These are phyloP conservation scores for Lepiota venenata DNA, from an alignment of 768 basidiomycete genomes.

Conservation along the genomic window DNA sequence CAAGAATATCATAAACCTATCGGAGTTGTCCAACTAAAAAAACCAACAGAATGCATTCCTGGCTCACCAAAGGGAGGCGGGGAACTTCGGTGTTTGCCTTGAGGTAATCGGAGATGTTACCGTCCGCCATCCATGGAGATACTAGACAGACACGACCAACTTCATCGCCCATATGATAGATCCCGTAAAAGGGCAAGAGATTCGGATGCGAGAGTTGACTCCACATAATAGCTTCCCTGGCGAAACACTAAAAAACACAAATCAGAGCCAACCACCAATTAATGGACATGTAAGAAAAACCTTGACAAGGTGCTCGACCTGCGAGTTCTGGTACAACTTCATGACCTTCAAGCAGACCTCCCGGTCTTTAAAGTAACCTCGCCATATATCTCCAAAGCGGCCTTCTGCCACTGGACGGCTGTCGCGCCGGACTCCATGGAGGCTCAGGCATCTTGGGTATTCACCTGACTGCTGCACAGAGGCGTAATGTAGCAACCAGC, in stretches of 20 bases:
- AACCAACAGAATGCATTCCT: neutral
- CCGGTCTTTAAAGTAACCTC: constrained; percentile 15
- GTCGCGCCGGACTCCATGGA: constrained; percentile 15
- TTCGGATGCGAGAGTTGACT: constrained; percentile 5
- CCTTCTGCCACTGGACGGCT: constrained; percentile 17
- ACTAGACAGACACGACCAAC: constrained; percentile 4
- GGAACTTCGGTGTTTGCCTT: neutral
- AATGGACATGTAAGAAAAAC: constrained; percentile 8
- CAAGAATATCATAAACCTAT: constrained; percentile 12
- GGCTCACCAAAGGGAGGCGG: constrained; percentile 3
- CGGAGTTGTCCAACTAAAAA: neutral
- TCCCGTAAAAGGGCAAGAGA: constrained; percentile 11
- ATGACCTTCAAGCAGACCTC: constrained; percentile 23
- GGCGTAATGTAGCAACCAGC: constrained; percentile 3
- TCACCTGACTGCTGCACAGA: constrained; percentile 22
- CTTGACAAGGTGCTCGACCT: constrained; percentile 18
- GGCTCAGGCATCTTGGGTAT: constrained; percentile 23
- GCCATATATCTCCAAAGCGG: constrained; percentile 29
- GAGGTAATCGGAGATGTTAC: constrained; percentile 7
- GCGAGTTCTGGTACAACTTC: constrained; percentile 20
- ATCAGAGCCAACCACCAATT: neutral
- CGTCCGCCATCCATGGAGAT: constrained; percentile 12
- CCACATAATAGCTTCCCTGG: constrained; percentile 10
- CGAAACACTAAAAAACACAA: neutral
- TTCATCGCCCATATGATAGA: neutral